Percentiles rank a stretch among this genome's conserved stretches.
These are phyloP conservation scores for Komagataella pastoris DNA, from an alignment of 805 yeast species.

Conservation along the genomic window DNA sequence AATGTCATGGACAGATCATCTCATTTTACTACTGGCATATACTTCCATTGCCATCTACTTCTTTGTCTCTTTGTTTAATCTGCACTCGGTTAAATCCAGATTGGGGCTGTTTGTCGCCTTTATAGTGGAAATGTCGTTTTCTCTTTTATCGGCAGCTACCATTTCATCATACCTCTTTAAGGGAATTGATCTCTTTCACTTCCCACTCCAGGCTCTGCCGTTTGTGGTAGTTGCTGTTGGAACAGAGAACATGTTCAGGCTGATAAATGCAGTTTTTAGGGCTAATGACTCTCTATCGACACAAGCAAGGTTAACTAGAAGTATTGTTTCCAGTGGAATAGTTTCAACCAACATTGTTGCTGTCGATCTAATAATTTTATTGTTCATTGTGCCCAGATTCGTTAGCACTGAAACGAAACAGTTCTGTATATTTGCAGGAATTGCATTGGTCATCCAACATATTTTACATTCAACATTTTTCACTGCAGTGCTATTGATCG, in stretches of 20 bases:
- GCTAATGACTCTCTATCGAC: constrained; percentile 29
- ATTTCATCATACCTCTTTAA: constrained; percentile 23
- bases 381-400: constrained; percentile 14
- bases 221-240: constrained; percentile 27
- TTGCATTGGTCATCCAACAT: constrained; percentile 45
- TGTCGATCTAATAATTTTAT: constrained; percentile 12
- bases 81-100: constrained; percentile 30
- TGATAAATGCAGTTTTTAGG: constrained; percentile 24
- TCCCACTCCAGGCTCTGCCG: constrained; percentile 27
- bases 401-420: constrained; percentile 18
- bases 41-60: constrained; percentile 13
- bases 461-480: constrained; percentile 50
- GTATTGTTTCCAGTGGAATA: constrained; percentile 21
- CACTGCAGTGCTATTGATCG: constrained; percentile 53
- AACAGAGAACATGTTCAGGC: constrained; percentile 33
- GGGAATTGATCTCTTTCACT: constrained; percentile 19
- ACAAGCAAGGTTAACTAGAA: constrained; percentile 21
- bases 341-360: constrained; percentile 22
- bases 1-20: constrained; percentile 4
- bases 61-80: constrained; percentile 23
- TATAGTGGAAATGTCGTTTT: constrained; percentile 22
- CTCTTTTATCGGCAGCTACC: constrained; percentile 29
- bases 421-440: constrained; percentile 29
- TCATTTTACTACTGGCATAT: constrained; percentile 2
- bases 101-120: constrained; percentile 31